Evolutionary conservation across 169 alveolate species (phyloP), one percentile per base, ranked within the genome.

Genomic region (Cryptosporidium baileyi): DNA sequence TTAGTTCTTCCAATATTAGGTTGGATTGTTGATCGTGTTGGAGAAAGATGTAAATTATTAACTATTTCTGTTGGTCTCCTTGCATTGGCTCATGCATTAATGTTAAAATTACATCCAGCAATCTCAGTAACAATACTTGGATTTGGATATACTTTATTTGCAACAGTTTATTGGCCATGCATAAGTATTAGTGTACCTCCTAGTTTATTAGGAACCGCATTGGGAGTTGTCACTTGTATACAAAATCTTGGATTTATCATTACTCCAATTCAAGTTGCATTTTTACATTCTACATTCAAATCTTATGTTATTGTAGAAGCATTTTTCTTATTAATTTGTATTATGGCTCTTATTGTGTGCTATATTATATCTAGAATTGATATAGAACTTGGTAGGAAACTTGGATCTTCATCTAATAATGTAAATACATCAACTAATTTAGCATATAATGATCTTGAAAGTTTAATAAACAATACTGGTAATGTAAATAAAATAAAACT

Each of bases 21-120:
- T 7, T 74, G 85, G 74, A 74, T 74, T 34, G 85, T 74, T 38
- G 85, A 74, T 57, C 85, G 85, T 57, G 85, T 74, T 57, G 67
- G 85, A 19, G 85, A 74, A 41, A 74, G 85, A 43, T 74, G 85
- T 26, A 74, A 51, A 43, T 32, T 74, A 9, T 44, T 74, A 22
- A 74, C 85, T 0, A 74, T 74, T 41, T 74, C 85, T 17, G 85
- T 74, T 57, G 85, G 85, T 15, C 40, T 74, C 26, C 40, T 74
- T 26, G 67, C 85, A 3, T 47, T 74, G 7, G 85, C 85, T 1
- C 85, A 74, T 24, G 57, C 85, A 9, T 38, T 74, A 43, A 74
- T 74, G 85, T 59, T 74, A 19, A 74, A 74, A 24, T 47, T 74
- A 34, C 85, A 74, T 57, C 85, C 85, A 11, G 85, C 85, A 32